Conservation (phyloP, 2,329 filamentous ascomycete genomes). For the Stemphylium lycopersici region DNA sequence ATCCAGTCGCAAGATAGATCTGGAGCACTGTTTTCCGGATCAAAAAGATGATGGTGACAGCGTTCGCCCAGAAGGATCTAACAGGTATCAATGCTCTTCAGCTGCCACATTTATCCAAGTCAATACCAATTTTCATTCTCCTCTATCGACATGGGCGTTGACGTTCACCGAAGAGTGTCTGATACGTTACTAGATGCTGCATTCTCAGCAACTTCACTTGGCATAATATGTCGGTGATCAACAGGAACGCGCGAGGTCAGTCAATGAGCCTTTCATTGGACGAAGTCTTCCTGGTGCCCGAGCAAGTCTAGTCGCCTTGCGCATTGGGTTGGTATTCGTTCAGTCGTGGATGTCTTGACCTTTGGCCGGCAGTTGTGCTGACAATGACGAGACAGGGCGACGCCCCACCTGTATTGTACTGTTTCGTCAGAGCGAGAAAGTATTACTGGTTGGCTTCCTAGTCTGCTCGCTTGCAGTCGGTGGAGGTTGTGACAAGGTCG, state of each 20-base stretch:
- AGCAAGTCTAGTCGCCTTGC: not conserved
- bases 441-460: not conserved
- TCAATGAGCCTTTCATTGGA: not conserved
- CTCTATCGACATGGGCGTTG: not conserved
- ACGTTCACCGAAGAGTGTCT: not conserved
- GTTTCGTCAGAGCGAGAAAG: not conserved
- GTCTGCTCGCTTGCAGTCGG: slow-evolving; percentile 3
- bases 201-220: not conserved
- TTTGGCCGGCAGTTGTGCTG: slow-evolving; percentile 16
- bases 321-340: not conserved
- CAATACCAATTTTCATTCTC: not conserved
- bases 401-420: slow-evolving; percentile 7
- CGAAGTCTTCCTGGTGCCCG: too few species aligned
- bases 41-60: not conserved
- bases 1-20: not conserved
- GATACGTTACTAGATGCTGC: not conserved
- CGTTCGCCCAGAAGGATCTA: not conserved
- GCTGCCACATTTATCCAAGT: not conserved
- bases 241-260: not conserved
- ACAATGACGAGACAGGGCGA: not conserved
- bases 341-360: slow-evolving; percentile 11
- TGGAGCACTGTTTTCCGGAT: not conserved
- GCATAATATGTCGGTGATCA: not conserved
- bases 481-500: slow-evolving; percentile 16
- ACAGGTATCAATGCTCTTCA: not conserved